Evolutionary conservation across 805 yeast species (phyloP), one percentile per base, ranked within the genome.

Genomic region (Suhomyces sp.): DNA sequence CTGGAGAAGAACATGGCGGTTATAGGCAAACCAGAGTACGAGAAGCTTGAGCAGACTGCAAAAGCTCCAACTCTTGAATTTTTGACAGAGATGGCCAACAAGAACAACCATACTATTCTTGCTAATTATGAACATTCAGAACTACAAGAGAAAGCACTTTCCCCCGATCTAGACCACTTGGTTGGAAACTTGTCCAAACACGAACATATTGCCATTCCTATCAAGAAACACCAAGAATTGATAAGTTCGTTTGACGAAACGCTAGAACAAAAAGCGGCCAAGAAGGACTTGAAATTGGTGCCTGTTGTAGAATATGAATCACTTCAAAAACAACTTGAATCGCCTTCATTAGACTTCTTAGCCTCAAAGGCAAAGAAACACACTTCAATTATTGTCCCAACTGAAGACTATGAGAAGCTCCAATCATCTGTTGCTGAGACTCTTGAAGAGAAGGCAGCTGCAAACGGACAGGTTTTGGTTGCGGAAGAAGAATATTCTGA

Each of bases 181-280:
- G 13, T 27, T 13, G 27, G 4, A 13, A 7, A 41, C 19, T 12
- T 41, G 3, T 6, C 39, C n/a, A 47, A 46, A 13, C 51, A 46
- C 20, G 20, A 37, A 17, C 49, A 47, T 27, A 46, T 51, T 12
- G 51, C 48, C 4, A 46, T 51, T 43, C 52, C 53, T 1, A 58
- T 60, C n/a, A 50, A 65, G 1, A 53, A 55, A 6, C 56, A 57
- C 27, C 61, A 56, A 21, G 63, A 61, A 37, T 60, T 58, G 44
- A 55, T 41, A n/a, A 17, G 13, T 5, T 47, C 50, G 10, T 47
- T 40, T n/a, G 29, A 41, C 9, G 46, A 55, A 17, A 12, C 41
- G 1, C 39, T 57, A 7, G 46, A 48, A 2, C 53, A 48, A 1
- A 53, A 44, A 29, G 60, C 59, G 10, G 50, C 47, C 2, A 51